Conservation (phyloP, 768 basidiomycete species). For the Leccinum sublutescens region DNA sequence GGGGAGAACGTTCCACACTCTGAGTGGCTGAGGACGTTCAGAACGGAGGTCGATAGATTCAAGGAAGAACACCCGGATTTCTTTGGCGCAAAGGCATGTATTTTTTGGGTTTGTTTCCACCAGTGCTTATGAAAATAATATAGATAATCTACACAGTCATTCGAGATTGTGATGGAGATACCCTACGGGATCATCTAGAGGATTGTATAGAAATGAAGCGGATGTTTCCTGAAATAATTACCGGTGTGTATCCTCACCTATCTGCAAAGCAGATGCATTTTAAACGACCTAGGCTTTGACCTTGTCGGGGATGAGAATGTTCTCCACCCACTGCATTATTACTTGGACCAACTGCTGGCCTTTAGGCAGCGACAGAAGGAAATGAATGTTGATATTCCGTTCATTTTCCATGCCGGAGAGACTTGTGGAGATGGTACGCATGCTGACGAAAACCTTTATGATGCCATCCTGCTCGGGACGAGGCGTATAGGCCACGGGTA, state of each 20-base stretch:
- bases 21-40: constrained; percentile 57
- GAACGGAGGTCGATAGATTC: constrained; percentile 50
- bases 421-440: constrained; percentile 73
- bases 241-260: constrained; percentile 41
- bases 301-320: constrained; percentile 75
- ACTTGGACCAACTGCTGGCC: constrained; percentile 55
- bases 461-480: constrained; percentile 75
- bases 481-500: constrained; percentile 84
- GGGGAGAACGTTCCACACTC: constrained; percentile 60
- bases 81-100: constrained; percentile 58
- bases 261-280: background rate
- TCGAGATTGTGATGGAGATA: constrained; percentile 51
- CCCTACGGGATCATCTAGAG: constrained; percentile 64
- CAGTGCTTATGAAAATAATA: background rate
- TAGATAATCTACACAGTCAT: constrained; percentile 74
- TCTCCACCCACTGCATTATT: constrained; percentile 57
- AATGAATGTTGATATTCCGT: constrained; percentile 59
- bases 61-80: constrained; percentile 60
- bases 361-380: constrained; percentile 60
- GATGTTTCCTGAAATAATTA: constrained; percentile 70
- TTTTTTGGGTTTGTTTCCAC: background rate
- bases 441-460: constrained; percentile 72
- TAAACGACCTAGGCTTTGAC: constrained; percentile 59
- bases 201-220: constrained; percentile 75
- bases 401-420: constrained; percentile 80